These are phyloP conservation scores for Coemansia sp. DNA, from an alignment of 192 early-diverging fungal species.

Conservation along the genomic window DNA sequence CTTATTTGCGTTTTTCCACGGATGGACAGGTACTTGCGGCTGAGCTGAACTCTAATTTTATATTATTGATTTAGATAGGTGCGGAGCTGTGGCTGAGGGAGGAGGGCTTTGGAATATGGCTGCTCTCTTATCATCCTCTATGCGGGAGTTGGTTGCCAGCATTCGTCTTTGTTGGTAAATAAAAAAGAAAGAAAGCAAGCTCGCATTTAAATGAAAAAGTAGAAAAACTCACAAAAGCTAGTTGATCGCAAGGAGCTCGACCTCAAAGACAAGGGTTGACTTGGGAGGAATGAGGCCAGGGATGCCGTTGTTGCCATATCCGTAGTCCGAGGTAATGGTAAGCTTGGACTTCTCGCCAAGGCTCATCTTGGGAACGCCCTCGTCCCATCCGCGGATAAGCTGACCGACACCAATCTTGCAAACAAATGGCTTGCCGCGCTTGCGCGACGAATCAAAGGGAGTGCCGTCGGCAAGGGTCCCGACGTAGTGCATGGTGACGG, in stretches of 20 bases:
- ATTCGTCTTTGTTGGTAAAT: background rate
- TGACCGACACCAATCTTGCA: conserved; percentile 89
- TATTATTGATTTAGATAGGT: no score
- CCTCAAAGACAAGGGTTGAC: conserved; percentile 80
- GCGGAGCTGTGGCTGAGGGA: conserved; percentile 7
- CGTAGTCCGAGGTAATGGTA: conserved; percentile 78
- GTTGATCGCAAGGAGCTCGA: conserved; percentile 69
- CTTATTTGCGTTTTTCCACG: no score
- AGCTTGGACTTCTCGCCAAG: conserved; percentile 85
- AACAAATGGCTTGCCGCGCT: conserved; percentile 81
- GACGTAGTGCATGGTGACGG: conserved; percentile 69
- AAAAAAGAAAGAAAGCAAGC: background rate
- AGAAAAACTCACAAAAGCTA: conserved; percentile 22
- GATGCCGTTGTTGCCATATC: conserved; percentile 75
- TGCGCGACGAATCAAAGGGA: conserved; percentile 84
- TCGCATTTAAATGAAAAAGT: background rate
- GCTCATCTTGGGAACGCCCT: conserved; percentile 93
- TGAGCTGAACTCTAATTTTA: no score
- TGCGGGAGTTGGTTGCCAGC: background rate
- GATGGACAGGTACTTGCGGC: no score
- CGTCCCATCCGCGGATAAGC: conserved; percentile 86
- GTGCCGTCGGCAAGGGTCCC: conserved; percentile 61
- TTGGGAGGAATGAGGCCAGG: conserved; percentile 78
- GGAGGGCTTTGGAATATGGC: conserved; percentile 6
- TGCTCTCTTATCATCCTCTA: no score